Evolutionary conservation across 2,329 filamentous ascomycete species (phyloP).

Genomic region (Lasiodiplodia sp.): DNA sequence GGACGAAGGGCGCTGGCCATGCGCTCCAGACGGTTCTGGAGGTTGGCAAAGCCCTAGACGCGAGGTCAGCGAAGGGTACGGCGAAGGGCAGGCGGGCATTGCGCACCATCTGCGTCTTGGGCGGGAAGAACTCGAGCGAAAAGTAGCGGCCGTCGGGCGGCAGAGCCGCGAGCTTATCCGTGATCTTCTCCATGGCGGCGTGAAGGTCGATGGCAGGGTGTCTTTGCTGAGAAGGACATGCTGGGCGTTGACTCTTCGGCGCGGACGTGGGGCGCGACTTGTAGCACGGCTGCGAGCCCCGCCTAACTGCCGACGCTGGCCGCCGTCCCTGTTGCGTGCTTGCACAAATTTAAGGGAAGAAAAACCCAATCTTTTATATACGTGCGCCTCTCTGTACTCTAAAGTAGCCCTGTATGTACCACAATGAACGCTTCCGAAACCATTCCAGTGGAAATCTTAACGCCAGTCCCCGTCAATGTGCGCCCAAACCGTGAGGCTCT

Average conservation of each 20-base stretch:
- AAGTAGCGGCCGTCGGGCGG: slow-evolving; percentile 84
- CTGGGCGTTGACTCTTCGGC: slow-evolving; percentile 25
- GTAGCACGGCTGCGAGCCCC: slow-evolving; percentile 12
- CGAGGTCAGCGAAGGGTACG: slow-evolving; percentile 16
- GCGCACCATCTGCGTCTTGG: slow-evolving; percentile 85
- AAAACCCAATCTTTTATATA: not conserved
- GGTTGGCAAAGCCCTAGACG: slow-evolving; percentile 80
- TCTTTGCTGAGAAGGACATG: slow-evolving; percentile 19
- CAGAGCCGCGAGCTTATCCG: slow-evolving; percentile 91
- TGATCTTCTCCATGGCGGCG: slow-evolving; percentile 67
- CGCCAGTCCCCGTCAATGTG: no score
- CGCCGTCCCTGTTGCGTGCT: not conserved
- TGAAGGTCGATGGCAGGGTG: slow-evolving; percentile 11
- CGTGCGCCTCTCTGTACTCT: not conserved
- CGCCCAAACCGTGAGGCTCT: not conserved
- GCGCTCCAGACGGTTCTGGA: slow-evolving; percentile 89
- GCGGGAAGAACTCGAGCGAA: slow-evolving; percentile 98
- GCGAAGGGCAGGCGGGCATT: slow-evolving; percentile 20
- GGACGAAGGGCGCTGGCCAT: slow-evolving; percentile 93
- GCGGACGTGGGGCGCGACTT: slow-evolving; percentile 17
- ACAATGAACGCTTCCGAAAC: no score
- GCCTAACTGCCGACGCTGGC: slow-evolving; percentile 15
- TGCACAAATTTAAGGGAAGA: not conserved
- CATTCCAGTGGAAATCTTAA: not conserved
- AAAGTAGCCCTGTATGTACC: not conserved